These are phyloP conservation scores for Apiotrichum sp. DNA, from an alignment of 1,284 basidiomycete genomes.

Conservation along the genomic window DNA sequence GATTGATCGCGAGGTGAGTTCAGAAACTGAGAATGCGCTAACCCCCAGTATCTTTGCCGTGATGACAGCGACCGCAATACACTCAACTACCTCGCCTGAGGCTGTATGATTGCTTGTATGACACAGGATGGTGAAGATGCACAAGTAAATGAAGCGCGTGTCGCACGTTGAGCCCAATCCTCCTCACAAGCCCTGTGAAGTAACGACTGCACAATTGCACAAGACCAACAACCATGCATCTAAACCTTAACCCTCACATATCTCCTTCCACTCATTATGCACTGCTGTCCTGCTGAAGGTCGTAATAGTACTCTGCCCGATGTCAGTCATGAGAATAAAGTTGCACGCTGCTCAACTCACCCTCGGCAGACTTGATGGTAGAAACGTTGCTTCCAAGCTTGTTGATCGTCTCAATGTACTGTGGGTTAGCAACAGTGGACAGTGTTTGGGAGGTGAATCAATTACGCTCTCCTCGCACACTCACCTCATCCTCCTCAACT, in stretches of 20 bases:
- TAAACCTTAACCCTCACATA: too few relatives aligned
- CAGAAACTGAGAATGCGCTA: slow-evolving; percentile 55
- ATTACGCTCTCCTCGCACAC: neutral
- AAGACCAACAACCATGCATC: too few relatives aligned
- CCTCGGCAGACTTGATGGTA: neutral
- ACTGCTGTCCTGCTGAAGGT: neutral
- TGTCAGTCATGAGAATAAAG: neutral
- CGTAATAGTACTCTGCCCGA: slow-evolving; percentile 1
- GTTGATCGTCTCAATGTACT: slow-evolving; percentile 1
- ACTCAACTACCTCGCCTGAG: slow-evolving; percentile 69
- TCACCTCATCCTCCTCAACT: slow-evolving; percentile 83
- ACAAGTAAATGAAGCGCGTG: too few relatives aligned
- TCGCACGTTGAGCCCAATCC: too few relatives aligned
- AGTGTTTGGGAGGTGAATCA: too few relatives aligned
- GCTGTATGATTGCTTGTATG: too few relatives aligned
- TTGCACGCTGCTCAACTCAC: neutral
- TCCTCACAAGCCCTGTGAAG: too few relatives aligned
- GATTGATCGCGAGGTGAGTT: slow-evolving; percentile 63
- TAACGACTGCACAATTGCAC: too few relatives aligned
- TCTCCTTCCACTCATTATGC: too few relatives aligned
- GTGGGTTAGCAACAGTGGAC: neutral
- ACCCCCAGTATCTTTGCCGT: slow-evolving; percentile 53
- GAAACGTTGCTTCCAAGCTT: neutral
- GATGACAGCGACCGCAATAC: slow-evolving; percentile 63
- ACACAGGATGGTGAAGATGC: too few relatives aligned